Conservation (phyloP, 768 basidiomycete genomes). For the Xerocomus brunneocitrinus region DNA sequence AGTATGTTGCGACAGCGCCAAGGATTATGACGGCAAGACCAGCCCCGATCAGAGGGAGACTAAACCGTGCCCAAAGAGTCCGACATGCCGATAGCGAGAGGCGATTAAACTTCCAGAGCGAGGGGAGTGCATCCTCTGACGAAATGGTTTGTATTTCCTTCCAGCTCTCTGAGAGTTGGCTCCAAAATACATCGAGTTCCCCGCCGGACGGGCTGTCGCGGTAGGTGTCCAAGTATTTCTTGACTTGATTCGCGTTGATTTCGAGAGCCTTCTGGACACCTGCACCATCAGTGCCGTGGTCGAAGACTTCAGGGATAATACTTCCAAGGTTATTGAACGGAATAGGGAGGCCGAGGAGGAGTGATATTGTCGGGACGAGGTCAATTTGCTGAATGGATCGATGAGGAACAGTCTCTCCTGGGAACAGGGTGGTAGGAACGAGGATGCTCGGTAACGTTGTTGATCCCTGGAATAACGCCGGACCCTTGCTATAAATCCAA, state of each 20-base stretch:
- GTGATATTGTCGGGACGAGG: slow-evolving; percentile 80
- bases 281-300: slow-evolving; percentile 35
- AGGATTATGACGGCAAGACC: slow-evolving; percentile 63
- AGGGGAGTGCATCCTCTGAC: slow-evolving; percentile 9
- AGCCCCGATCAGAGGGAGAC: slow-evolving; percentile 66
- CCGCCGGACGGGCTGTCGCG: slow-evolving; percentile 61
- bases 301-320: slow-evolving; percentile 89
- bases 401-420: slow-evolving; percentile 48
- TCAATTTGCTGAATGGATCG: slow-evolving; percentile 90
- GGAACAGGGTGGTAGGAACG: slow-evolving; percentile 54
- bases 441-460: slow-evolving; percentile 44
- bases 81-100: slow-evolving; percentile 59
- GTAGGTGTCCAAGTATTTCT: slow-evolving; percentile 72
- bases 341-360: slow-evolving; percentile 88
- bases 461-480: slow-evolving; percentile 37
- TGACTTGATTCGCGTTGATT: slow-evolving; percentile 72
- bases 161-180: slow-evolving; percentile 46
- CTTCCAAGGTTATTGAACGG: slow-evolving; percentile 94
- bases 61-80: slow-evolving; percentile 93
- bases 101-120: slow-evolving; percentile 26
- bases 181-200: slow-evolving; percentile 70
- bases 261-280: slow-evolving; percentile 56
- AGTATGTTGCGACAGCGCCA: slow-evolving; percentile 51
- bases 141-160: slow-evolving; percentile 29
- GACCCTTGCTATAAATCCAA: slow-evolving; percentile 89